Evolutionary conservation across 306 rosid genomes (phyloP).

Genomic region (Rosa multiflora): DNA sequence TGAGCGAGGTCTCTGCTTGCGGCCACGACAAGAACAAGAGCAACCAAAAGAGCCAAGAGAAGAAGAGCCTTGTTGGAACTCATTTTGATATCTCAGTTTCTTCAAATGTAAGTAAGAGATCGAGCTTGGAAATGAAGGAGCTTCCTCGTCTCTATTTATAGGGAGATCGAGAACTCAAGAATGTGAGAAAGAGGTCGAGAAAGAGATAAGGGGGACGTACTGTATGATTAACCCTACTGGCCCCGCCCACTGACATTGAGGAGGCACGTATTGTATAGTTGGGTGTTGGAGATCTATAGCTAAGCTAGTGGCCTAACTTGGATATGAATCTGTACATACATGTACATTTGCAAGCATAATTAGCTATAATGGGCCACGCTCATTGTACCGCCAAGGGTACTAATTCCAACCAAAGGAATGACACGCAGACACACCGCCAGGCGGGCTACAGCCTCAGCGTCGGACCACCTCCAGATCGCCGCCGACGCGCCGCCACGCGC

Average conservation of each 20-base stretch:
- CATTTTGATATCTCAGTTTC: neutral
- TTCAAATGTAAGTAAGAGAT: neutral
- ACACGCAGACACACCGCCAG: too few species aligned
- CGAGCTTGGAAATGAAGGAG: constrained; percentile 1
- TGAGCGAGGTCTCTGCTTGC: constrained; percentile 5
- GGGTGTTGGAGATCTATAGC: constrained; percentile 2
- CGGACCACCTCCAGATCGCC: too few species aligned
- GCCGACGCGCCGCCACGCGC: too few species aligned
- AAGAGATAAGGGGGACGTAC: neutral
- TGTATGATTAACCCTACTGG: neutral
- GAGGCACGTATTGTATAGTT: neutral
- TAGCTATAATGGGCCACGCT: too few species aligned
- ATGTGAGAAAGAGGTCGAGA: neutral
- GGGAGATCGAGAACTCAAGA: neutral
- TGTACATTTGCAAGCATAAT: too few species aligned
- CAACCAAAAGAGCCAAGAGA: constrained; percentile 2
- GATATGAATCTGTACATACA: neutral
- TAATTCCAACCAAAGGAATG: too few species aligned
- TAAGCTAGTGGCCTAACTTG: too few species aligned
- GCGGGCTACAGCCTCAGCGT: too few species aligned
- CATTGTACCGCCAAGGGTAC: too few species aligned
- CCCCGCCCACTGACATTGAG: neutral
- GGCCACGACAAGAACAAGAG: constrained; percentile 5
- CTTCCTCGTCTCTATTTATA: neutral
- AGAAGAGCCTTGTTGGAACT: constrained; percentile 2